These are phyloP conservation scores for Trichophyton schoenleinii DNA, from an alignment of 2,329 filamentous ascomycete genomes.

Conservation along the genomic window DNA sequence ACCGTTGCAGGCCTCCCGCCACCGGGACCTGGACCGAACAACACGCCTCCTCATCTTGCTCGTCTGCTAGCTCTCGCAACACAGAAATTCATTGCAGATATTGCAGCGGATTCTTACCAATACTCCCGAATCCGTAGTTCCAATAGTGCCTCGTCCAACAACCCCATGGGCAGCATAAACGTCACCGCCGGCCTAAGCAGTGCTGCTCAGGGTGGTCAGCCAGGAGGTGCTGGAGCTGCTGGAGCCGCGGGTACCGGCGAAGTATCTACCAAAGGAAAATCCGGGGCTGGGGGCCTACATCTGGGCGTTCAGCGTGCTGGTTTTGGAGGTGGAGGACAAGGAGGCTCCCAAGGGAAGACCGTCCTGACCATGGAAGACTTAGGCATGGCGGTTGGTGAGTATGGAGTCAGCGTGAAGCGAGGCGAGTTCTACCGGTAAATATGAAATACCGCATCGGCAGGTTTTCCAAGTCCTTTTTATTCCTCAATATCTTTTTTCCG, in stretches of 20 bases:
- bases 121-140: conserved; percentile 93
- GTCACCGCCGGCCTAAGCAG: conserved; percentile 45
- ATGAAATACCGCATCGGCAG: neutral
- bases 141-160: conserved; percentile 73
- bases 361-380: conserved; percentile 98
- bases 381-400: conserved; percentile 95
- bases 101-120: conserved; percentile 94
- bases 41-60: conserved; percentile 63
- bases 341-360: conserved; percentile 69
- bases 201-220: conserved; percentile 35
- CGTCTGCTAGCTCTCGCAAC: conserved; percentile 93
- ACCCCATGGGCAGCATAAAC: conserved; percentile 77
- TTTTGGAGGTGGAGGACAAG: conserved; percentile 78
- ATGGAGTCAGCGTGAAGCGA: conserved; percentile 92
- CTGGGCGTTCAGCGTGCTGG: conserved; percentile 65
- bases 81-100: conserved; percentile 96
- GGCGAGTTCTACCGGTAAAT: conserved; percentile 84
- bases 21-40: conserved; percentile 70
- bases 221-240: conserved; percentile 33
- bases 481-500: neutral
- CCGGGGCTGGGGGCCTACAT: conserved; percentile 36
- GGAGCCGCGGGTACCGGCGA: conserved; percentile 34
- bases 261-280: conserved; percentile 37
- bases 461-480: neutral
- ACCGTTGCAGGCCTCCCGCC: conserved; percentile 89